Evolutionary conservation across 768 basidiomycete genomes (phyloP).

Genomic region (Phaffia tasmanica): DNA sequence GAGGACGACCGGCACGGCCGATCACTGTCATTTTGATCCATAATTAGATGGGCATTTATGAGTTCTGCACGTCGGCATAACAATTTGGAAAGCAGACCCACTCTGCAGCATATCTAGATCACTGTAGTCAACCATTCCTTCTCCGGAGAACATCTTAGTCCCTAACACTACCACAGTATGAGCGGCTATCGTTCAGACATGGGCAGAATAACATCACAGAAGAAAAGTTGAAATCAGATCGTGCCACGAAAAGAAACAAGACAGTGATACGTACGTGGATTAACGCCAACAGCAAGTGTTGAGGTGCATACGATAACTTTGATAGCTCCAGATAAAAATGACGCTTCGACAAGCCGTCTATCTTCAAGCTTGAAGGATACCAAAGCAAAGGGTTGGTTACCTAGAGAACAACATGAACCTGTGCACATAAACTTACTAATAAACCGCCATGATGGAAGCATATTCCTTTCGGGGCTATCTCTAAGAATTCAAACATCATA

Average conservation of each 20-base stretch:
- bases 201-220: background rate
- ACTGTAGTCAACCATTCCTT: constrained; percentile 63
- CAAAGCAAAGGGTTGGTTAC: background rate
- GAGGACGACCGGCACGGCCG: constrained; percentile 86
- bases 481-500: constrained; percentile 35
- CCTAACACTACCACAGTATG: constrained; percentile 79
- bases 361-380: constrained; percentile 45
- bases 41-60: constrained; percentile 34
- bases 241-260: constrained; percentile 6
- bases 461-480: constrained; percentile 60
- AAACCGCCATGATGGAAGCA: constrained; percentile 90
- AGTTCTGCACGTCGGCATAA: constrained; percentile 8
- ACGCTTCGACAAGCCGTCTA: constrained; percentile 58
- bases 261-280: constrained; percentile 55
- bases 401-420: background rate
- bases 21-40: constrained; percentile 45
- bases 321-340: constrained; percentile 56
- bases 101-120: constrained; percentile 50
- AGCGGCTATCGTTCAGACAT: constrained; percentile 50
- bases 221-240: background rate
- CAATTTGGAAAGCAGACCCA: too few relatives aligned
- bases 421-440: constrained; percentile 29
- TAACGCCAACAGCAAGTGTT: constrained; percentile 91
- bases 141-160: constrained; percentile 63
- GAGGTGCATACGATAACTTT: constrained; percentile 71